Conservation (phyloP, 345 rosid genomes). For the Salix suchowensis region DNA sequence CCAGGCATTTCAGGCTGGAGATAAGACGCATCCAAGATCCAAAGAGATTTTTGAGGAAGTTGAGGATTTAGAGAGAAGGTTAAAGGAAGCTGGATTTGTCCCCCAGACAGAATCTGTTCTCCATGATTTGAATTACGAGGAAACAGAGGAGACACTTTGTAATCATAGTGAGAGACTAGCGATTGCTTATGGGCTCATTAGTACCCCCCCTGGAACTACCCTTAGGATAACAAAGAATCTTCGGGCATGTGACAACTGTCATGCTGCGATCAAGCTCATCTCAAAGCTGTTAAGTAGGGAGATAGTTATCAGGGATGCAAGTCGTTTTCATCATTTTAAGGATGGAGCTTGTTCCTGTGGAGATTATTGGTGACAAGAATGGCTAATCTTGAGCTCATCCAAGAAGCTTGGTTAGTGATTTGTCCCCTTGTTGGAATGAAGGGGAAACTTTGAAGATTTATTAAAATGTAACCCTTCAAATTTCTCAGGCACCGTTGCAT, state of each 20-base stretch:
- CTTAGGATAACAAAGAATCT: slow-evolving; percentile 60
- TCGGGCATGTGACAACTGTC: slow-evolving; percentile 62
- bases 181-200: slow-evolving; percentile 58
- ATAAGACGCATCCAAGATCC: slow-evolving; percentile 49
- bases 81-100: slow-evolving; percentile 54
- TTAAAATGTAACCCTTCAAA: too few relatives aligned
- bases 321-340: slow-evolving; percentile 62
- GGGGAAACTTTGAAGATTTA: too few relatives aligned
- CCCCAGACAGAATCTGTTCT: slow-evolving; percentile 43
- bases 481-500: too few relatives aligned
- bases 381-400: background rate
- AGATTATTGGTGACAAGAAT: slow-evolving; percentile 22
- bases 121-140: slow-evolving; percentile 60
- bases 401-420: background rate
- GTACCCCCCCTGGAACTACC: slow-evolving; percentile 51
- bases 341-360: slow-evolving; percentile 39
- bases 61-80: slow-evolving; percentile 43
- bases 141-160: slow-evolving; percentile 56
- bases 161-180: slow-evolving; percentile 70
- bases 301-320: slow-evolving; percentile 62
- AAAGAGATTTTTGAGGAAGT: slow-evolving; percentile 45
- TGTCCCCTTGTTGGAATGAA: too few relatives aligned
- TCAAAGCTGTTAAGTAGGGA: slow-evolving; percentile 53
- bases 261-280: slow-evolving; percentile 53
- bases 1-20: slow-evolving; percentile 56